Evolutionary conservation across 306 rosid genomes (phyloP).

Genomic region (Vicia villosa): DNA sequence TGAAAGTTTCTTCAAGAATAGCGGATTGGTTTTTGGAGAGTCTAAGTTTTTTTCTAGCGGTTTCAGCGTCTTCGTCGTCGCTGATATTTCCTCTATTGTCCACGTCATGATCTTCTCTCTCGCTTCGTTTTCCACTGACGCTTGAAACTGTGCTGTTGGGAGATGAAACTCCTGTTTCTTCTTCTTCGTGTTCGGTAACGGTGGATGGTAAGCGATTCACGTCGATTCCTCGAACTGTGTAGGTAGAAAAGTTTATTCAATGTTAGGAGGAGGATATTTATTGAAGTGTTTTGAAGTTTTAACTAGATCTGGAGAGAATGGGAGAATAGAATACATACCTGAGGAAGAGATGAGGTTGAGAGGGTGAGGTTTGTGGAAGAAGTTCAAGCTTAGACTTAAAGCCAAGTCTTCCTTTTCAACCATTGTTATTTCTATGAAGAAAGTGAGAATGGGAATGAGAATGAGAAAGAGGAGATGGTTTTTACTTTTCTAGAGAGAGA

Average conservation of each 20-base stretch:
- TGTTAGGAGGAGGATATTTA: no score
- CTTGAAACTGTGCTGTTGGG: constrained; percentile 94
- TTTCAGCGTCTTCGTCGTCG: constrained; percentile 88
- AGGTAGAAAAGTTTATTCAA: not conserved
- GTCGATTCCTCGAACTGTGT: constrained; percentile 88
- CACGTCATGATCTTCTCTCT: no score
- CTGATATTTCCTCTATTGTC: constrained; percentile 63
- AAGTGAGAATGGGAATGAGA: not conserved
- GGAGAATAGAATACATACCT: constrained; percentile 34
- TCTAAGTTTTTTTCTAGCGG: constrained; percentile 80
- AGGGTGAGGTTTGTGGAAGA: constrained; percentile 50
- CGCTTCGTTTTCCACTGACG: constrained; percentile 88
- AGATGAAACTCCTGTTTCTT: constrained; percentile 77
- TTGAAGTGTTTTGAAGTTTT: not conserved
- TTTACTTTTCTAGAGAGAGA: not conserved
- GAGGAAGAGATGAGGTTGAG: constrained; percentile 55
- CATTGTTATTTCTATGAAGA: constrained; percentile 50
- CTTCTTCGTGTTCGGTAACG: constrained; percentile 53
- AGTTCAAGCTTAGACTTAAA: constrained; percentile 67
- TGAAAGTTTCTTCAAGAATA: constrained; percentile 86
- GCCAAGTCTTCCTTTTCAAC: constrained; percentile 69
- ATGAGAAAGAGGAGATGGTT: no score
- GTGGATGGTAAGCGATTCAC: constrained; percentile 74
- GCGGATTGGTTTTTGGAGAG: constrained; percentile 93
- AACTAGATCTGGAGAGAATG: constrained; percentile 39